These are phyloP conservation scores for Prunus dulcis DNA, from an alignment of 306 rosid genomes.

Conservation along the genomic window DNA sequence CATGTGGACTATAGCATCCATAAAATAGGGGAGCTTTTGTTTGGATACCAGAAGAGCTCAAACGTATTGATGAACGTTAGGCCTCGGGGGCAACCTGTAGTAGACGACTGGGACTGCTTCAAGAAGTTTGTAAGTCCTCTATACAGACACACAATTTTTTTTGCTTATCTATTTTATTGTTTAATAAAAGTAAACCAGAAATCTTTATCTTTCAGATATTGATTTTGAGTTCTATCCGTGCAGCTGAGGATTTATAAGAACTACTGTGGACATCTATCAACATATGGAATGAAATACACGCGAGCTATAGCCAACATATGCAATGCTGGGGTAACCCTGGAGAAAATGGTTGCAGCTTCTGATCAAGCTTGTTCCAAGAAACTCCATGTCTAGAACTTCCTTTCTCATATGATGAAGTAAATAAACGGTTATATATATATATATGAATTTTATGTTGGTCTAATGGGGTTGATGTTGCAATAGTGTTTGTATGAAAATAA, in stretches of 20 bases:
- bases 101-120: constrained; percentile 67
- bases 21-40: constrained; percentile 35
- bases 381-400: neutral
- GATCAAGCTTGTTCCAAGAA: constrained; percentile 34
- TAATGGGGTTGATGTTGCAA: neutral
- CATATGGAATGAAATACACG: constrained; percentile 41
- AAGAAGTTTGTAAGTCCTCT: constrained; percentile 41
- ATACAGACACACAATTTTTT: no score
- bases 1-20: constrained; percentile 31
- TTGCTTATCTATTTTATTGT: no score
- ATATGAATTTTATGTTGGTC: neutral
- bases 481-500: neutral
- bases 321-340: constrained; percentile 30
- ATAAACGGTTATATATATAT: neutral
- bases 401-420: neutral
- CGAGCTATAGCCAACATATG: constrained; percentile 51
- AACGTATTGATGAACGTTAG: constrained; percentile 30
- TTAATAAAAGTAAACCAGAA: neutral
- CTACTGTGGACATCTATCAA: constrained; percentile 31
- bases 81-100: constrained; percentile 45
- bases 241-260: constrained; percentile 37
- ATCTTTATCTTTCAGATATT: neutral
- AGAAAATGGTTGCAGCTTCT: constrained; percentile 28
- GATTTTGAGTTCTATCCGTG: neutral
- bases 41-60: constrained; percentile 36